These are phyloP conservation scores for Mimosa pudica DNA, from an alignment of 306 rosid species.

Conservation along the genomic window DNA sequence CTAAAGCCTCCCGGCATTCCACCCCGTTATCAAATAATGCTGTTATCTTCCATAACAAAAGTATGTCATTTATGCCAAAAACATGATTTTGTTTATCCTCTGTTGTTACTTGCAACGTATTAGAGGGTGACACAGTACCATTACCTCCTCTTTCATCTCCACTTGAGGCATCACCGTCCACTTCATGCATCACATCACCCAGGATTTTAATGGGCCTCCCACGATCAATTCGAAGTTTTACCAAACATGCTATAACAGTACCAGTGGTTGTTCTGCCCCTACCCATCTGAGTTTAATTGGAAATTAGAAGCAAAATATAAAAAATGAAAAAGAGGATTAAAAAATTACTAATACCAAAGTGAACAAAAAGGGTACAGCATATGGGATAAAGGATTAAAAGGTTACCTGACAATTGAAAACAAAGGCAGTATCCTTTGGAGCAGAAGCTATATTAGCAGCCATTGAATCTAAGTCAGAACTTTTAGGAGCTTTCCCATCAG, in stretches of 20 bases:
- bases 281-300: constrained; percentile 67
- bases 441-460: constrained; percentile 77
- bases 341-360: background rate
- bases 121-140: constrained; percentile 38
- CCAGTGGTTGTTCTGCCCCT: constrained; percentile 96
- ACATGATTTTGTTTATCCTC: constrained; percentile 56
- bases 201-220: constrained; percentile 82
- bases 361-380: constrained; percentile 22
- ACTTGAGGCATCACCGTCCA: constrained; percentile 66
- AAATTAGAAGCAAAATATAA: constrained; percentile 27
- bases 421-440: constrained; percentile 73
- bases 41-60: constrained; percentile 88
- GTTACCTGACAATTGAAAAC: constrained; percentile 93
- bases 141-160: constrained; percentile 67
- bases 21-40: constrained; percentile 84
- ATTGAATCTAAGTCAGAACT: constrained; percentile 81
- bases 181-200: constrained; percentile 48
- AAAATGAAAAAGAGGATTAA: constrained; percentile 13
- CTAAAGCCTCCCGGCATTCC: constrained; percentile 88
- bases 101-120: constrained; percentile 40
- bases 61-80: constrained; percentile 90
- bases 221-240: constrained; percentile 80
- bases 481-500: constrained; percentile 94
- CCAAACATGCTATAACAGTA: constrained; percentile 88
- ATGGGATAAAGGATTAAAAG: constrained; percentile 38